phyloP scores from a whole-genome alignment of 2,329 filamentous ascomycete genomes.

The Apiospora saccharicola region DNA sequence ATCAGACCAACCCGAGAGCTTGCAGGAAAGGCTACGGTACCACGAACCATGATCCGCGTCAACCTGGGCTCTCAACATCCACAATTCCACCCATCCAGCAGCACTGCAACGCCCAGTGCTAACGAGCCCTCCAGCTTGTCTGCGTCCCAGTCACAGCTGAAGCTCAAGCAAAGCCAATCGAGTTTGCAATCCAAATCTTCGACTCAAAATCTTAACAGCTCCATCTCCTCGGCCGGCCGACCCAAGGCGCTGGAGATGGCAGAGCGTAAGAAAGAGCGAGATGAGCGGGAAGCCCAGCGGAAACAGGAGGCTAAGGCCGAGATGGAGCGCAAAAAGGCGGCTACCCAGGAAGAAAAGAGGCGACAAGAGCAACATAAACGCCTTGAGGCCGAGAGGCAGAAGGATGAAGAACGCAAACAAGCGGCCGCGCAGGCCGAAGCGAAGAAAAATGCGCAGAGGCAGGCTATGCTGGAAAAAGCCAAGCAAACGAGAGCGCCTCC shows the following conservation, averaged over 20 bases:
- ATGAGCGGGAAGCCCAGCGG: slow-evolving; percentile 79
- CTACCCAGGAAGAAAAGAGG: slow-evolving; percentile 69
- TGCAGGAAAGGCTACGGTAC: slow-evolving; percentile 66
- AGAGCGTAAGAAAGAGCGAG: slow-evolving; percentile 83
- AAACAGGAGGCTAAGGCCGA: slow-evolving; percentile 85
- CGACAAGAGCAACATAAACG: slow-evolving; percentile 65
- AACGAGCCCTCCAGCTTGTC: neutral
- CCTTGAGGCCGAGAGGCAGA: slow-evolving; percentile 68
- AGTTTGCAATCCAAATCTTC: slow-evolving; percentile 67
- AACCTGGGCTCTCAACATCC: slow-evolving; percentile 62
- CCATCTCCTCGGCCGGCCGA: slow-evolving; percentile 67
- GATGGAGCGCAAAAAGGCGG: slow-evolving; percentile 77
- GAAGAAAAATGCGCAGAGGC: slow-evolving; percentile 71
- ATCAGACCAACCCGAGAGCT: slow-evolving; percentile 69
- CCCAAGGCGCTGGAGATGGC: slow-evolving; percentile 78
- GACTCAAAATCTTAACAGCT: slow-evolving; percentile 69
- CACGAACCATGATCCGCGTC: slow-evolving; percentile 75
- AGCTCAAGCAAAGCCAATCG: slow-evolving; percentile 72
- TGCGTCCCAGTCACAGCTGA: slow-evolving; percentile 52
- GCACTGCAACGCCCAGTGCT: slow-evolving; percentile 19
- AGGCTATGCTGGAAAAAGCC: slow-evolving; percentile 68
- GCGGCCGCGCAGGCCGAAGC: slow-evolving; percentile 61
- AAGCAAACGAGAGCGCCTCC: slow-evolving; percentile 71
- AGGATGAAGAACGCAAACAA: slow-evolving; percentile 66
- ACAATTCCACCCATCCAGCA: slow-evolving; percentile 32